These are phyloP conservation scores for Globisporangium carolinianum DNA, from an alignment of 352 stramenopile species.

Conservation along the genomic window DNA sequence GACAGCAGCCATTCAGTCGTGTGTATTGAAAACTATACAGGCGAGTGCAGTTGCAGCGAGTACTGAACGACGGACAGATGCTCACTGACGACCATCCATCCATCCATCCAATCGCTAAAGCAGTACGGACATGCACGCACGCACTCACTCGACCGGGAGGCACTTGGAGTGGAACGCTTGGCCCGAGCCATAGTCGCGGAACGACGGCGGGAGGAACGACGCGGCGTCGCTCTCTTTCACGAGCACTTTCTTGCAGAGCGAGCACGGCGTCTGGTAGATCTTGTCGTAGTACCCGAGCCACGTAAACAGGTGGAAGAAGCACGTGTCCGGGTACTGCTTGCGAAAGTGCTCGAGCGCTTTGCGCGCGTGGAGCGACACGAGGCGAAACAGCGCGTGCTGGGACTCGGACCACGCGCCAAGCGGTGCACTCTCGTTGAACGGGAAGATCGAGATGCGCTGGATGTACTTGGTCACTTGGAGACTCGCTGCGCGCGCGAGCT, in stretches of 20 bases:
- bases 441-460: constrained; percentile 71
- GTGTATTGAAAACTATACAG: no score
- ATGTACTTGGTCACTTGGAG: constrained; percentile 84
- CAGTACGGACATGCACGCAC: neutral
- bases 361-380: constrained; percentile 66
- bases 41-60: no score
- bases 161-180: constrained; percentile 83
- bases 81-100: no score
- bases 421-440: constrained; percentile 71
- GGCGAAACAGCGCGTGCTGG: constrained; percentile 70
- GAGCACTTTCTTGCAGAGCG: constrained; percentile 80
- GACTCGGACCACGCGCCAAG: constrained; percentile 80
- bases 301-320: constrained; percentile 84
- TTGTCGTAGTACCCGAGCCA: constrained; percentile 87
- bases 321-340: constrained; percentile 79
- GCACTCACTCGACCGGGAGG: constrained; percentile 39
- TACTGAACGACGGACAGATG: no score
- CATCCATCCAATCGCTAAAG: no score
- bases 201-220: constrained; percentile 77
- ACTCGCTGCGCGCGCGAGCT: constrained; percentile 60
- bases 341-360: constrained; percentile 80
- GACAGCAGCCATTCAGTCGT: neutral
- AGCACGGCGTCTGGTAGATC: constrained; percentile 84
- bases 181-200: constrained; percentile 76
- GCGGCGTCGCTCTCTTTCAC: constrained; percentile 76